Evolutionary conservation across 352 stramenopile species (phyloP), one percentile per base, ranked within the genome.

Genomic region (Pythium sp.): DNA sequence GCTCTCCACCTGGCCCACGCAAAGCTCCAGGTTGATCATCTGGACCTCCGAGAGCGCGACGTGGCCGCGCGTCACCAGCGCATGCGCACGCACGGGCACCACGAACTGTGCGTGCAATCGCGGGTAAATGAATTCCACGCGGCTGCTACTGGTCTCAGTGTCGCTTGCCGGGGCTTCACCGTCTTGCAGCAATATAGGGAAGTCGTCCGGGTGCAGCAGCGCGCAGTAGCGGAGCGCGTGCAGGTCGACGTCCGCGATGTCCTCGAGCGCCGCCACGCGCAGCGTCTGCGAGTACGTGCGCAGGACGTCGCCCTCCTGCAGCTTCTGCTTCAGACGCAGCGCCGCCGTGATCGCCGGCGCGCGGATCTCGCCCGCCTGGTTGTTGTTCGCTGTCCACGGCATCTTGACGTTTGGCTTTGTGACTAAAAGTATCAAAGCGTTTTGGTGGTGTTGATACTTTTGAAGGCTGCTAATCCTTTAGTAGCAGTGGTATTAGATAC

Each of bases 371-470:
- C 87, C 85, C 14, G 85, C 85, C 15, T 86, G 87, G 68, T 95
- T 95, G 76, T 93, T 95, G 84, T 86, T 93, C 24, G 87, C 85
- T 56, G 89, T 87, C 87, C 85, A 95, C 59, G 84, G 84, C 87
- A 95, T 95, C 43, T 57, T 56, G 49, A 56, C 2, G 51, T 61
- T 67, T 56, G 22, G n/a, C 28, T 49, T 51, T 49, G 46, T 24
- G 60, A 30, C n/a, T 2, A 3, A 28, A 30, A 28, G n/a, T 56
- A 18, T 56, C 49, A 56, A 30, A 56, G 18, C 3, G 5, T 43
- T 32, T 60, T 60, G 20, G 28, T 38, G 54, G 34, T 43, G 12
- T 58, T 24, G 22, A 15, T 56, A 46, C 38, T 46, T 46, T 38
- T 38, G 32, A 8, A 38, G 8, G 32, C 32, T 38, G 38, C 38